Evolutionary conservation across 352 stramenopile genomes (phyloP).

Genomic region (Phytophthora meadii): DNA sequence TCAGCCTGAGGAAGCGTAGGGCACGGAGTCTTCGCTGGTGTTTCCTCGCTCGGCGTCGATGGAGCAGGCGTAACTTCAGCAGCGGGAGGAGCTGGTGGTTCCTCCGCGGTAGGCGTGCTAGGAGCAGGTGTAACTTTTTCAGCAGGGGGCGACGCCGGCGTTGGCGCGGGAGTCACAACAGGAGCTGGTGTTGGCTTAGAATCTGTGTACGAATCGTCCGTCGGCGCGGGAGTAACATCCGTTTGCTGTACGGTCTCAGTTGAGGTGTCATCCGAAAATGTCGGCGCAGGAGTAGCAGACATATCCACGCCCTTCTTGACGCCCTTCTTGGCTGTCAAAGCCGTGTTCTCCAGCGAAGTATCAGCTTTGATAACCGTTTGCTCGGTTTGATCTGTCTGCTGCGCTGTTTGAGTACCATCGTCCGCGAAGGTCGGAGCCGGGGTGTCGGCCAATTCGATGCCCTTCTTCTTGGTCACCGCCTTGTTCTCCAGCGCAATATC

Average conservation of each 20-base stretch:
- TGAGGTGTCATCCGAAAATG: conserved; percentile 22
- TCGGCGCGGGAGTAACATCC: conserved; percentile 24
- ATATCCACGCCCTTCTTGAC: conserved; percentile 17
- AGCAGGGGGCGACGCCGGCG: background rate
- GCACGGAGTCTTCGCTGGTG: background rate
- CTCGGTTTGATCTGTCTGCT: conserved; percentile 7
- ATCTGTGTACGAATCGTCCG: conserved; percentile 23
- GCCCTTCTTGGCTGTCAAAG: conserved; percentile 17
- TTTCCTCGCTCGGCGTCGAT: conserved; percentile 8
- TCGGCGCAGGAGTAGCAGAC: conserved; percentile 27
- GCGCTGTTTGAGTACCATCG: conserved; percentile 8
- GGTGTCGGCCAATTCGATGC: conserved; percentile 7
- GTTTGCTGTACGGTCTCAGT: conserved; percentile 27
- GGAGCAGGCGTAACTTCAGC: conserved; percentile 7
- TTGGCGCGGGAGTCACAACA: conserved; percentile 18
- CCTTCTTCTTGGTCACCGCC: conserved; percentile 26
- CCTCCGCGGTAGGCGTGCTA: conserved; percentile 3
- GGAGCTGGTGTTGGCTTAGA: conserved; percentile 13
- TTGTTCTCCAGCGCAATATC: conserved; percentile 27
- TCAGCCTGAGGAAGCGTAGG: background rate
- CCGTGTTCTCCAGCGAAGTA: conserved; percentile 13
- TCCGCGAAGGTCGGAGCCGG: conserved; percentile 23
- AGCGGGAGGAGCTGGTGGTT: background rate
- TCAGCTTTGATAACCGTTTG: conserved; percentile 14
- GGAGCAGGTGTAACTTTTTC: conserved; percentile 11